A percentile compares a stretch with the other conserved stretches of the same genome.
Conservation (phyloP, 2,329 filamentous ascomycete species). For the Alternaria tenuissima region DNA sequence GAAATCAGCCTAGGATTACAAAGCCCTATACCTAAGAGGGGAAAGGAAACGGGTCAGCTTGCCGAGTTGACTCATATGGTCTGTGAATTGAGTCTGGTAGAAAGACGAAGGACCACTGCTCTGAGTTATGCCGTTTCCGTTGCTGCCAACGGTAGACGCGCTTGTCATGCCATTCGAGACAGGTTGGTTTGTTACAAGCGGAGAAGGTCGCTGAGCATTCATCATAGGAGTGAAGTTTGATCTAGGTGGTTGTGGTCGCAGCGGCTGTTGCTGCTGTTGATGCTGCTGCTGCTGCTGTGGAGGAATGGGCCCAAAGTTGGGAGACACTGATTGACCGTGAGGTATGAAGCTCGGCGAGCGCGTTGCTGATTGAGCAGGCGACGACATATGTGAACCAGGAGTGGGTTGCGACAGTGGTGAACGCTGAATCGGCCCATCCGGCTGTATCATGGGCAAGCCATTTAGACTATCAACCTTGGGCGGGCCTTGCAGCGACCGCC, state of each 20-base stretch:
- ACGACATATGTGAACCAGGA: slow-evolving; percentile 78
- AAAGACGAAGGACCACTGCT: slow-evolving; percentile 62
- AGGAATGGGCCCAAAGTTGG: slow-evolving; percentile 64
- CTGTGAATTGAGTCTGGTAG: slow-evolving; percentile 89
- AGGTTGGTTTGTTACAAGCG: slow-evolving; percentile 47
- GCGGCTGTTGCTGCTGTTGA: slow-evolving; percentile 32
- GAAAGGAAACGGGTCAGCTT: slow-evolving; percentile 69
- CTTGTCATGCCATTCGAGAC: slow-evolving; percentile 49
- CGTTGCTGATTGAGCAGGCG: slow-evolving; percentile 65
- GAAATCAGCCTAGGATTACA: slow-evolving; percentile 74
- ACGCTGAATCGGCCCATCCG: slow-evolving; percentile 56
- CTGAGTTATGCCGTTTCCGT: slow-evolving; percentile 47
- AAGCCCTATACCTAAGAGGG: slow-evolving; percentile 62
- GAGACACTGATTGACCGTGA: slow-evolving; percentile 67
- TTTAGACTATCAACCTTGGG: slow-evolving; percentile 69
- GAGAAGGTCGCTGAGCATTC: slow-evolving; percentile 51
- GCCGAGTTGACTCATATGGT: slow-evolving; percentile 95
- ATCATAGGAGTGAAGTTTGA: slow-evolving; percentile 57
- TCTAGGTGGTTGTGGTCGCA: slow-evolving; percentile 57
- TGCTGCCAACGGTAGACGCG: slow-evolving; percentile 48
- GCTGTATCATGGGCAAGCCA: slow-evolving; percentile 52
- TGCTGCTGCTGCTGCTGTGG: slow-evolving; percentile 44
- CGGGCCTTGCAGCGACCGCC: slow-evolving; percentile 77
- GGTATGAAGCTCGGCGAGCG: slow-evolving; percentile 70
- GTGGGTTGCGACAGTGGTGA: slow-evolving; percentile 82